Conservation (phyloP, 495 filamentous ascomycete species). For the Annulohypoxylon moriforme region DNA sequence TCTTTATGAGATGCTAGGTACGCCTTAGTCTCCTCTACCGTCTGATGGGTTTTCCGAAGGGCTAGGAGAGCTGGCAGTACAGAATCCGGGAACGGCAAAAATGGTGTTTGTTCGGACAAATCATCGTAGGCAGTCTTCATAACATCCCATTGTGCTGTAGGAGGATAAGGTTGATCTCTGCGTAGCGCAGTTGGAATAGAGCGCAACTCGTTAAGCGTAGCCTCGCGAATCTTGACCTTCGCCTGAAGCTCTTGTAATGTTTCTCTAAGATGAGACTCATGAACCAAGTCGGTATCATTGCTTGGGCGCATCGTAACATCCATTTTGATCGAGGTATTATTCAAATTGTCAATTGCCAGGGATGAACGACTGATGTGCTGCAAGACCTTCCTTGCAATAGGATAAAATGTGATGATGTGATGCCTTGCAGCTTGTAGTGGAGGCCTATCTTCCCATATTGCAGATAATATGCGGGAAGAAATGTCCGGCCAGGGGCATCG, state of each 20-base stretch:
- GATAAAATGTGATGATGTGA: constrained; percentile 23
- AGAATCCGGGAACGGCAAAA: constrained; percentile 73
- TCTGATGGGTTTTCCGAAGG: constrained; percentile 69
- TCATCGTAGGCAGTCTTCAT: constrained; percentile 74
- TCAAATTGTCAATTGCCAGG: constrained; percentile 21
- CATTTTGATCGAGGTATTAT: constrained; percentile 33
- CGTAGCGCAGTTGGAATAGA: constrained; percentile 32
- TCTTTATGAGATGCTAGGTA: constrained; percentile 66
- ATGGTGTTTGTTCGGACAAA: constrained; percentile 67
- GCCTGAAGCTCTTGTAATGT: constrained; percentile 73
- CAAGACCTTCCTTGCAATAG: background rate
- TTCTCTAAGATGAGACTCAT: constrained; percentile 68
- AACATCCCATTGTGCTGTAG: constrained; percentile 57
- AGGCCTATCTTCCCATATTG: constrained; percentile 30
- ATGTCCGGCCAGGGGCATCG: constrained; percentile 15
- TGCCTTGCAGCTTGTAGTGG: constrained; percentile 22
- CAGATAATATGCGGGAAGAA: constrained; percentile 30
- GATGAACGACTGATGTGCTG: background rate
- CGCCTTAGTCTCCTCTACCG: constrained; percentile 70
- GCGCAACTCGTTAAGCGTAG: constrained; percentile 61
- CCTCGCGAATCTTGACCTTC: constrained; percentile 72
- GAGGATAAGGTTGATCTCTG: constrained; percentile 28
- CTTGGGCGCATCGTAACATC: constrained; percentile 33
- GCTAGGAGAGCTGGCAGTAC: constrained; percentile 78
- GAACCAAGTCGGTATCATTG: constrained; percentile 41